Evolutionary conservation across 345 rosid genomes (phyloP), one percentile per base, ranked within the genome.

Genomic region (Mallotus nudiflorus): DNA sequence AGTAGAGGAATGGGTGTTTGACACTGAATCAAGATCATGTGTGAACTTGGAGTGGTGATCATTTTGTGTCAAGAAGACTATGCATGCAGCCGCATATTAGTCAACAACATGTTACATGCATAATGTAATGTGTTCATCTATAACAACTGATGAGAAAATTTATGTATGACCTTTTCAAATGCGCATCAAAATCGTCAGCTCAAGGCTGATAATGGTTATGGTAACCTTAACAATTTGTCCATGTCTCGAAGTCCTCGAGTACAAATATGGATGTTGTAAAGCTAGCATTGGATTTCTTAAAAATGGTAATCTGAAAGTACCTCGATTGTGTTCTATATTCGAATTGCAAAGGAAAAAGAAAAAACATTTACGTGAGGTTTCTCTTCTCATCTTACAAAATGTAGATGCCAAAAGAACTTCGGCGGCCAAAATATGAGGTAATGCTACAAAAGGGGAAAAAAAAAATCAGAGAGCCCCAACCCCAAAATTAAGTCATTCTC

Each of bases 1-100:
- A 68, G 58, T 44, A 80, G 42, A 45, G 66, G 52, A 71, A 75
- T 64, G 29, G 52, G 31, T 15, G 42, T 8, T 65, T 79, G 46
- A 60, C n/a, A 16, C n/a, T n/a, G 25, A 4, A 18, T 59, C 20
- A 14, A 59, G 22, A 29, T 57, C 16, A 29, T 53, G 5, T n/a
- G 2, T 52, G 56, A n/a, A 8, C 14, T 20, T 18, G 22, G 8
- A 10, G 7, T 25, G 27, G n/a, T n/a, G n/a, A n/a, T n/a, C n/a
- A n/a, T n/a, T n/a, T n/a, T n/a, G n/a, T n/a, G n/a, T n/a, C 12
- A 25, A 10, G 31, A 1, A 3, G 33, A 28, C 9, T 12, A 54
- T 55, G 60, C 29, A 5, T 20, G 27, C 8, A 24, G 59, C 27
- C 10, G 22, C 27, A 20, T 20, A 1, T 20, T n/a, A n/a, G n/a